Percentiles rank a stretch among this genome's conserved stretches.
phyloP scores from a whole-genome alignment of 495 filamentous ascomycete genomes.

The Ramalina intermedia region DNA sequence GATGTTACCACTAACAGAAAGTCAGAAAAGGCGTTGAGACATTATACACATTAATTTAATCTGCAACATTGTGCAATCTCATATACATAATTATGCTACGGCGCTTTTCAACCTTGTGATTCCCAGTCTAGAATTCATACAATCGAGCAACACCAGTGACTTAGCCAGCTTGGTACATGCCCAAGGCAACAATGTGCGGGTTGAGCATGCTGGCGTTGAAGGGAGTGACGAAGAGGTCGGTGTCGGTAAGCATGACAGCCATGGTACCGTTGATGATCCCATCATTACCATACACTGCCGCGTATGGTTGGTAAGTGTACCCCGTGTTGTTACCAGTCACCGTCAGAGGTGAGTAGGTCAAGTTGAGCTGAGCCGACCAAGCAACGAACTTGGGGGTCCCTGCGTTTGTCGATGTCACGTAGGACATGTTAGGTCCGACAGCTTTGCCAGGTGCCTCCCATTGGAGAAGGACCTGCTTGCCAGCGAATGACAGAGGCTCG shows the following conservation, averaged over 20 bases:
- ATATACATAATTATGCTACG: too few relatives aligned
- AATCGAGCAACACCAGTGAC: not conserved
- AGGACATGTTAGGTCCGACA: conserved; percentile 71
- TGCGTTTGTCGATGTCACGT: conserved; percentile 50
- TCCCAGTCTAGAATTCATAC: too few relatives aligned
- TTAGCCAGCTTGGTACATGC: conserved; percentile 71
- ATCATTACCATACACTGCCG: conserved; percentile 47
- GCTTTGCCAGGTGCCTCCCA: conserved; percentile 59
- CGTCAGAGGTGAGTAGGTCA: conserved; percentile 61
- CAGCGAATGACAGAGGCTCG: conserved; percentile 58
- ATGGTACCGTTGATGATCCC: conserved; percentile 66
- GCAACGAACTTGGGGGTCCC: conserved; percentile 49
- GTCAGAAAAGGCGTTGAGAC: too few relatives aligned
- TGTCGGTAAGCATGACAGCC: conserved; percentile 64
- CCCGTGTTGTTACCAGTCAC: conserved; percentile 40
- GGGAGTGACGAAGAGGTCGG: conserved; percentile 51
- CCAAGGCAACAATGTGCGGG: conserved; percentile 59
- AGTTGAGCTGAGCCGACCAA: conserved; percentile 74
- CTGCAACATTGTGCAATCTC: too few relatives aligned
- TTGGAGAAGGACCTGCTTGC: conserved; percentile 50
- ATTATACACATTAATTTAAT: too few relatives aligned
- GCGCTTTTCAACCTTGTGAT: too few relatives aligned
- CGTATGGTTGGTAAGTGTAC: conserved; percentile 53
- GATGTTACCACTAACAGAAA: too few relatives aligned
- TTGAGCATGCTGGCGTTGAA: conserved; percentile 66